Base-by-base conservation (phyloP, 176 grass and related monocot genomes). In the Puya raimondii region DNA sequence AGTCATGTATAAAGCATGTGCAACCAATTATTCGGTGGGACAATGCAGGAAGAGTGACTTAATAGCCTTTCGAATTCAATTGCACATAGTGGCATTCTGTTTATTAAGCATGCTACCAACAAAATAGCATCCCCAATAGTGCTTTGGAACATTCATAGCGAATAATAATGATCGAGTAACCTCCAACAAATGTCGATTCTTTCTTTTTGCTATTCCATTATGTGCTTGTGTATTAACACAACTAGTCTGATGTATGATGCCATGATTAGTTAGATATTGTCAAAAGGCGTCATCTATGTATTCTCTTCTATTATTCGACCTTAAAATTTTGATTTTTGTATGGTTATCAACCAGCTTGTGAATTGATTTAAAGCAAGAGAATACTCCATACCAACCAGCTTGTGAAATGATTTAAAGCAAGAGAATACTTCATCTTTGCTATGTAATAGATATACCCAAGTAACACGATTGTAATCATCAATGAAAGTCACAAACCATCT, bases 131-230 rank as follows among this genome's bases (percentile, higher is more conserved):
- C n/a, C 47, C 47, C 67, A 69, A 12, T 50, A 51, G 10, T 51
- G 51, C n/a, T 51, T 69, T 4, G 67, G n/a, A 27, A 69, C 48
- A 69, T 69, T 21, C 67, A 69, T 51, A 2, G 42, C 17, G n/a
- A 13, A 69, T 49, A 69, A 21, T 5, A 70, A 50, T 51, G 49
- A 70, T 0, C 17, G 48, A 0, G 68, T 21, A 8, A 51, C 49
- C 9, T 70, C 68, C 3, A 70, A 9, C 8, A 70, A n/a, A 12
- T 70, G 68, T 5, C 49, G 8, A 70, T 70, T 70, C 29, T 70
- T 52, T 11, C 16, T 12, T 25, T 52, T 9, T 14, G 17, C 68
- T 8, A 53, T 42, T 14, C 20, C 49, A 70, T 70, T 70, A 15
- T 70, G 20, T 80, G 16, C 29, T 4, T 3, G 29, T 58, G 53